Base-by-base conservation (phyloP, 2,329 filamentous ascomycete species). In the Fonsecaea monophora region DNA sequence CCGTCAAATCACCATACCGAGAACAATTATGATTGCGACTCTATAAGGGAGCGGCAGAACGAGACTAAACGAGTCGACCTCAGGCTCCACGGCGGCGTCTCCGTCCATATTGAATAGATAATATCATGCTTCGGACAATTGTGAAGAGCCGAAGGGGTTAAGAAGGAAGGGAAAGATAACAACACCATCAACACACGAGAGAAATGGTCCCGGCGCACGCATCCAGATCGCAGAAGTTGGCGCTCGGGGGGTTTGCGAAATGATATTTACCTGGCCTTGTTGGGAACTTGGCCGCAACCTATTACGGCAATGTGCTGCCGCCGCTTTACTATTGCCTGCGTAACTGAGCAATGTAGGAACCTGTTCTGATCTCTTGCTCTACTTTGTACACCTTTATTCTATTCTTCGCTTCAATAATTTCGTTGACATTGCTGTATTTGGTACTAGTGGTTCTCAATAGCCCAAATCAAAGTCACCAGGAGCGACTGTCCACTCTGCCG, bases 1-100 rank as follows among this genome's bases (percentile, higher is more conserved):
- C 50, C 32, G 6, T 13, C 32, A 55, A 53, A 18, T 34, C 35
- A 62, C 74, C 85, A 70, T 83, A 96, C 93, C 94, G 70, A 96
- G 82, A 61, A 96, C 90, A 70, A 95, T 82, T 74, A 97, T 90
- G 73, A 96, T 86, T 68, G 92, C 92, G 66, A 97, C 88, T 72
- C 94, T 90, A 78, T 94, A 97, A 53, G 95, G 94, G 68, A 98
- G 84, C 60, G 94, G 95, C 72, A 98, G 89, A 70, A 91, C 85
- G 76, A 92, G 84, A 85, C 91, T 94, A 84, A 97, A 95, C 79
- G 87, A 86, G 85, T 97, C 94, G 79, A 96, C 73, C 74, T 81
- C 74, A 61, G 72, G 68, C 67, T 73, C 72, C 48, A 74, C 72
- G 37, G 54, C 69, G 53, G 71, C 70, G 64, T 73, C 72, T 68